Evolutionary conservation across 1,284 basidiomycete genomes (phyloP), one percentile per base, ranked within the genome.

Genomic region (Irpex sp.): DNA sequence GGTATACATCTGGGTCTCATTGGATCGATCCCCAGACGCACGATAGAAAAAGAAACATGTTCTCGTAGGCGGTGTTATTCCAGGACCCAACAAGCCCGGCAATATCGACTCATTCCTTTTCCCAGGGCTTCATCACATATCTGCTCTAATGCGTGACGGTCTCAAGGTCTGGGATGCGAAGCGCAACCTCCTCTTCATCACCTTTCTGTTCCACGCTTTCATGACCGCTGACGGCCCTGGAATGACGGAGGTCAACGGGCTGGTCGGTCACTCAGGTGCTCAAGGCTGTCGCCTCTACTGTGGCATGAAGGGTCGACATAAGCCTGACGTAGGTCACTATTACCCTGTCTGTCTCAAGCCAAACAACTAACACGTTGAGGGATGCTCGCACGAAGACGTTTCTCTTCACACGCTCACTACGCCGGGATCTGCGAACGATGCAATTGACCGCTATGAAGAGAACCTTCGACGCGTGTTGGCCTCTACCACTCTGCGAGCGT

Each of bases 101-200:
- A 70, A 76, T 57, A 44, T 75, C 6, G 75, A 80, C 17, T 78
- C 76, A 1, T 81, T 77, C 65, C 57, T 77, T 0, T 78, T 75
- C 56, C 70, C 70, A 31, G 71, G 73, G 9, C 47, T 77, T 13
- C 63, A 69, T 56, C 75, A 76, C 63, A 31, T 70, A n/a, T 40
- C 64, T 9, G 70, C 68, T 4, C 61, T 72, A 3, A 60, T 65
- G 58, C 62, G 61, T 17, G 66, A 71, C 52, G 70, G 70, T 9
- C 59, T 73, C 0, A 36, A 21, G 1, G 60, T 71, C 21, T 73
- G 74, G 72, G 69, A 75, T 70, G 71, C 62, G 15, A 52, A 38
- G 15, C 34, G 60, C 26, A 47, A 70, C 6, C 36, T 8, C 11
- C 21, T 58, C 4, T 60, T 65, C 44, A 51, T 54, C 49, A 68